Conservation (phyloP, 2,329 filamentous ascomycete genomes). For the Chaetomium globosum region DNA sequence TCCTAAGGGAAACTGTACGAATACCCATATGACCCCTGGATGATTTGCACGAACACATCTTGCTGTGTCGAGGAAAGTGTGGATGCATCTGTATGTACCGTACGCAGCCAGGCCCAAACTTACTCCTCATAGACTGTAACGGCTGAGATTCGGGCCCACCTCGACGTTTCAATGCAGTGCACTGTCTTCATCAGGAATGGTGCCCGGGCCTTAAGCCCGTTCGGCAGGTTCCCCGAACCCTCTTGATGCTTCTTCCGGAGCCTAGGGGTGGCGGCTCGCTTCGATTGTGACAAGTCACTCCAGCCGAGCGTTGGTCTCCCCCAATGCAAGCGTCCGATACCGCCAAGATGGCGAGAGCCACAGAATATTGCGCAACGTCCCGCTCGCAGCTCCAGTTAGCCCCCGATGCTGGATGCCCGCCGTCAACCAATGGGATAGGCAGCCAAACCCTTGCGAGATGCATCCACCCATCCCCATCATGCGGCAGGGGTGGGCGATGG, state of each 20-base stretch:
- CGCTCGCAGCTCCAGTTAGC: background rate
- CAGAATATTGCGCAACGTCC: background rate
- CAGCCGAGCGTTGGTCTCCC: background rate
- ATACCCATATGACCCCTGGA: no score
- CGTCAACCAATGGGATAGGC: background rate
- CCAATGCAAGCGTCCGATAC: background rate
- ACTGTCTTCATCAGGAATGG: slow-evolving; percentile 28
- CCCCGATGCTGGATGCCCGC: background rate
- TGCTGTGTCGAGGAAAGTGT: no score
- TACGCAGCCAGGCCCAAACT: no score
- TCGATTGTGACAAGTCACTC: background rate
- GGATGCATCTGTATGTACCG: no score
- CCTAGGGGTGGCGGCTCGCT: background rate
- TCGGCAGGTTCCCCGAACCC: no score
- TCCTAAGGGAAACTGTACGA: no score
- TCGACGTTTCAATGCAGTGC: slow-evolving; percentile 14
- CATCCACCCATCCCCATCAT: background rate
- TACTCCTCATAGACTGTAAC: background rate
- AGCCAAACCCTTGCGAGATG: background rate
- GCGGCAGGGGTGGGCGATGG: background rate
- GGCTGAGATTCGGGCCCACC: no score
- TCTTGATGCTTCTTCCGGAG: background rate
- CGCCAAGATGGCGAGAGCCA: background rate
- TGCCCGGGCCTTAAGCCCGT: slow-evolving; percentile 32
- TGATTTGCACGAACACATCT: no score